Percentiles rank a stretch among this genome's conserved stretches.
These are phyloP conservation scores for Geotrichum phurueaensis DNA, from an alignment of 1,139 yeast genomes.

Conservation along the genomic window DNA sequence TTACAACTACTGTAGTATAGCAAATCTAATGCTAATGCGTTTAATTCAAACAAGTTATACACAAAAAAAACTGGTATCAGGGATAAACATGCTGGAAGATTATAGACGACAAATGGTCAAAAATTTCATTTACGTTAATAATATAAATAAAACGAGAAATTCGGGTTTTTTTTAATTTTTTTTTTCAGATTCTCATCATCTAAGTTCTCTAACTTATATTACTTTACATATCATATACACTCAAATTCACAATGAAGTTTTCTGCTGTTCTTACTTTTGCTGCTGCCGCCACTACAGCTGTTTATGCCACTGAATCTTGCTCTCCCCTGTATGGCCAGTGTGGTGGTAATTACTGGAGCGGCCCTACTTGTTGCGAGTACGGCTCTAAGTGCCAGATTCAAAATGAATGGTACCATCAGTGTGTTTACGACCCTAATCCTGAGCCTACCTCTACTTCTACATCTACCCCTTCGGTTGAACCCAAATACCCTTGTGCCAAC, in stretches of 20 bases:
- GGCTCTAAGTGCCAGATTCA: constrained; percentile 10
- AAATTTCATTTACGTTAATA: not conserved
- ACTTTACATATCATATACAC: not conserved
- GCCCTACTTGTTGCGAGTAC: constrained; percentile 16
- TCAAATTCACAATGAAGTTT: not conserved
- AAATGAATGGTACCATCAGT: constrained; percentile 16
- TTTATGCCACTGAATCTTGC: constrained; percentile 1
- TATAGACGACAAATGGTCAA: not conserved
- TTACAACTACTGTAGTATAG: too few species aligned
- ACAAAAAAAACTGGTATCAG: not conserved
- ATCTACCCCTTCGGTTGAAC: not conserved
- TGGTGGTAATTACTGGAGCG: constrained; percentile 15
- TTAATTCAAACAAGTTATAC: too few species aligned
- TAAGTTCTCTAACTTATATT: not conserved
- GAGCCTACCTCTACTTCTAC: not conserved
- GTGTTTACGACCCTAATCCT: constrained; percentile 10
- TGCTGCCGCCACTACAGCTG: not conserved
- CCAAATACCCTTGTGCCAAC: constrained; percentile 10
- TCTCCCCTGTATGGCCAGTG: constrained; percentile 15
- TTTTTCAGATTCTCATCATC: not conserved
- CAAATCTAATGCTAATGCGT: too few species aligned
- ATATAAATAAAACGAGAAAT: not conserved
- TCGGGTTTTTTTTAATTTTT: not conserved
- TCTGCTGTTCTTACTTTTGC: not conserved
- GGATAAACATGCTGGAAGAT: not conserved